These are phyloP conservation scores for Euphorbia peplus DNA, from an alignment of 345 rosid genomes.

Conservation along the genomic window DNA sequence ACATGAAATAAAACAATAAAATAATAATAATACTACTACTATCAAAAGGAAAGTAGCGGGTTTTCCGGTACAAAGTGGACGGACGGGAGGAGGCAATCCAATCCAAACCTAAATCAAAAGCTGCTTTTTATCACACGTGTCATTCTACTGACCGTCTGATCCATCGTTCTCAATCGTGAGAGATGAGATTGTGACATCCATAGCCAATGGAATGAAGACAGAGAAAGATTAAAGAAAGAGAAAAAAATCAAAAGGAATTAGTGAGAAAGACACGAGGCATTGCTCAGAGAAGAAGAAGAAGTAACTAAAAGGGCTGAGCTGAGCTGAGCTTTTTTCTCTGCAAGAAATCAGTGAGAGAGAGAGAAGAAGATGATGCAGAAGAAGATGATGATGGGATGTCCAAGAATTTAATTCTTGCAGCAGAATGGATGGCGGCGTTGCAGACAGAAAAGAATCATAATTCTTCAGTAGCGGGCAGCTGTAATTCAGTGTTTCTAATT, in stretches of 20 bases:
- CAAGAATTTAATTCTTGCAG: slow-evolving; percentile 37
- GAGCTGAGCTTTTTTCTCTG: too few species aligned
- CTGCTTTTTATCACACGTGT: slow-evolving; percentile 34
- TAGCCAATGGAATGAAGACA: slow-evolving; percentile 11
- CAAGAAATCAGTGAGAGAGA: slow-evolving; percentile 22
- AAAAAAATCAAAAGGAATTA: background rate
- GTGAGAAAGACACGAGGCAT: slow-evolving; percentile 30
- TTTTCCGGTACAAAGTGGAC: slow-evolving; percentile 45
- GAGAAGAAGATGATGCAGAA: too few species aligned
- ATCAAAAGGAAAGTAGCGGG: slow-evolving; percentile 35
- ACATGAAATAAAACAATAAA: background rate
- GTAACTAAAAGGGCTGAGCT: background rate
- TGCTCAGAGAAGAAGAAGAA: slow-evolving; percentile 24
- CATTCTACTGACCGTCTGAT: slow-evolving; percentile 17
- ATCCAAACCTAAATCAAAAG: background rate
- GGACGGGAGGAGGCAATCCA: background rate
- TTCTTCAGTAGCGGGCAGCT: slow-evolving; percentile 25
- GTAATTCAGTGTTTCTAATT: slow-evolving; percentile 34
- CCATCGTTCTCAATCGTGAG: background rate
- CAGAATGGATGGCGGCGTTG: slow-evolving; percentile 75
- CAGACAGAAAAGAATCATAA: slow-evolving; percentile 30
- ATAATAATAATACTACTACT: too few species aligned
- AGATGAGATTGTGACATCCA: slow-evolving; percentile 23
- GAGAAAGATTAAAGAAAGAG: slow-evolving; percentile 12
- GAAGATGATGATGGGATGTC: slow-evolving; percentile 20